Percentiles rank a stretch among this genome's conserved stretches.
These are phyloP conservation scores for Flaveria floridana DNA, from an alignment of 140 eudicot species.

Conservation along the genomic window DNA sequence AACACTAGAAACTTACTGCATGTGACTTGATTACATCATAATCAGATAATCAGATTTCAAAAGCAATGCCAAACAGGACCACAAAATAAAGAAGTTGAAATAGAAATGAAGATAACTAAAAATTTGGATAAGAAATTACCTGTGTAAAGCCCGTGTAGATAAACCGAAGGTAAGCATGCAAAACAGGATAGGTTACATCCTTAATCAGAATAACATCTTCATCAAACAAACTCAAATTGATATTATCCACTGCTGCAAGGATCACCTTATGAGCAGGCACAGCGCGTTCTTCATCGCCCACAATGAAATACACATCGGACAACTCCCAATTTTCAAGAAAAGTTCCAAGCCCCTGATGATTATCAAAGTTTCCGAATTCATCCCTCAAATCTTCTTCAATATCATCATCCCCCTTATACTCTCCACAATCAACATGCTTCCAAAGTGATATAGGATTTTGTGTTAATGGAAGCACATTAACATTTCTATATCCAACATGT, in stretches of 20 bases:
- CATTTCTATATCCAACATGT: conserved; percentile 94
- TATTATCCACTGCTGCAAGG: conserved; percentile 72
- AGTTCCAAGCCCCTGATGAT: conserved; percentile 65
- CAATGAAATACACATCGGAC: conserved; percentile 72
- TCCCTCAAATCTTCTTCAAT: conserved; percentile 62
- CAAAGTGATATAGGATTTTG: conserved; percentile 84
- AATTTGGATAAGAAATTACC: conserved; percentile 43
- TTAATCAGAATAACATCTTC: conserved; percentile 59
- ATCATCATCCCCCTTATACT: conserved; percentile 52
- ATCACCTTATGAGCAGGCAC: conserved; percentile 90
- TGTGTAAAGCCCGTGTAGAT: conserved; percentile 73
- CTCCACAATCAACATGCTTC: conserved; percentile 80
- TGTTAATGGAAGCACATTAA: conserved; percentile 74
- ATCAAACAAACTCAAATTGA: conserved; percentile 40
- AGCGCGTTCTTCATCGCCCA: conserved; percentile 65
- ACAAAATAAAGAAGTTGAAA: background rate
- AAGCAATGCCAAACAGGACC: background rate
- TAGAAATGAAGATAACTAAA: background rate
- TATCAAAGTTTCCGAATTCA: conserved; percentile 49
- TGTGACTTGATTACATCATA: background rate
- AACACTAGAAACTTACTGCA: background rate
- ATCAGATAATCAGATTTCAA: background rate
- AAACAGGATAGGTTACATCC: conserved; percentile 57
- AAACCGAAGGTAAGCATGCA: conserved; percentile 71
- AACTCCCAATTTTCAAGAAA: conserved; percentile 95